Conservation (phyloP, 345 rosid genomes). For the Kandelia obovata region DNA sequence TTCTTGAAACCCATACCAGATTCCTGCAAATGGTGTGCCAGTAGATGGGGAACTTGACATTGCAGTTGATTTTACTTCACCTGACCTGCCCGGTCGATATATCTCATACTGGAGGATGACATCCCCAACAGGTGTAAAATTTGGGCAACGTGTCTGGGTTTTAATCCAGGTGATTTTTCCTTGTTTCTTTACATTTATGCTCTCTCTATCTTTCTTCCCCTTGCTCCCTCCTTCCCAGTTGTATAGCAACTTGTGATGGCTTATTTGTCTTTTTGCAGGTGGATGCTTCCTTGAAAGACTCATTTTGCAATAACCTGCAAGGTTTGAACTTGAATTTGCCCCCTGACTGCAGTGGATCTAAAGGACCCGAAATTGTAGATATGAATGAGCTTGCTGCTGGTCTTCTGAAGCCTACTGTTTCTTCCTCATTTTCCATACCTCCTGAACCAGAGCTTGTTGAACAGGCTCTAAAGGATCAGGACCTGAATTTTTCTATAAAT, state of each 20-base stretch:
- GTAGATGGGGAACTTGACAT: constrained; percentile 63
- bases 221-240: no score
- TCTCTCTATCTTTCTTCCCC: neutral
- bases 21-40: constrained; percentile 61
- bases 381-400: constrained; percentile 37
- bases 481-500: constrained; percentile 34
- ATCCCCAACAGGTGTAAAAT: constrained; percentile 55
- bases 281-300: constrained; percentile 44
- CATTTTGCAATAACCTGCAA: constrained; percentile 24
- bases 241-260: neutral
- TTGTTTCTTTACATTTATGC: neutral
- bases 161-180: constrained; percentile 52
- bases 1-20: constrained; percentile 34
- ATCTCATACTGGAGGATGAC: constrained; percentile 91
- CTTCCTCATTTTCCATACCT: constrained; percentile 13
- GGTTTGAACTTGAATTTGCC: constrained; percentile 71
- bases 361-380: constrained; percentile 25
- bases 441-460: constrained; percentile 22
- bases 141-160: constrained; percentile 97
- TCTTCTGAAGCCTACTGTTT: constrained; percentile 16
- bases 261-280: constrained; percentile 40
- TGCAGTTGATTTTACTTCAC: constrained; percentile 74
- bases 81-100: constrained; percentile 70
- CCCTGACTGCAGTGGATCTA: constrained; percentile 34
- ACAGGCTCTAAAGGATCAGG: constrained; percentile 31